Base-by-base conservation (phyloP, 352 stramenopile species). In the Phytopythium sindhum region DNA sequence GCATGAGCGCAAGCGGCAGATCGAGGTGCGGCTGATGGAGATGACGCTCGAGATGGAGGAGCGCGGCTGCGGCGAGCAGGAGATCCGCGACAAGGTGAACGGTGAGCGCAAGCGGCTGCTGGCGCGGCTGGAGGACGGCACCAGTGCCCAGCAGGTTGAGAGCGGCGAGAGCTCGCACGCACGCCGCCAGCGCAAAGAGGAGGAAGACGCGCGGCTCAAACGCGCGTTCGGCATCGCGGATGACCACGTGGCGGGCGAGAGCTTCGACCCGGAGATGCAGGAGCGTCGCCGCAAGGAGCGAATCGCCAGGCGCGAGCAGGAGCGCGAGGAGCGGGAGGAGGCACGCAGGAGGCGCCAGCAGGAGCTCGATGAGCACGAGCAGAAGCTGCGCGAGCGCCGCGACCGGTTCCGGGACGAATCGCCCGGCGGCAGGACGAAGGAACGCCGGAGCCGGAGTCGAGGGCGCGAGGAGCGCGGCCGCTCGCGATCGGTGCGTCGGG, bases 21-120 rank as follows among this genome's bases (percentile, higher is more conserved):
- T 96, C 42, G 89, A 96, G 68, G 75, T 95, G 35, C 70, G 88
- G 72, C 70, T 96, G 10, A 66, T 93, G 66, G 84, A 96, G 62
- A 71, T 96, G 64, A 75, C 81, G 53, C 67, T 94, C 42, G 72
- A 88, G 63, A 84, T 96, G 76, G 86, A 96, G 74, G 81, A 78
- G 15, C 73, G 85, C 29, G 85, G 77, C 21, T 87, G 78, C 55
- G 73, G 88, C 28, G 74, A 84, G 19, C 72, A 90, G 31, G 86
- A 92, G 64, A 87, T 93, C 60, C 70, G 82, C 42, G 63, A 77
- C n/a, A 89, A 88, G 56, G 73, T 90, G 47, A 68, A 67, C 56
- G 70, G 69, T 23, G 78, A 90, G 63, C 79, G 81, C 23, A 79
- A 81, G 67, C 71, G 73, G 41, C 75, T 92, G 48, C 57, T 92